phyloP scores from a whole-genome alignment of 495 filamentous ascomycete species.

The Cenococcum geophilum region DNA sequence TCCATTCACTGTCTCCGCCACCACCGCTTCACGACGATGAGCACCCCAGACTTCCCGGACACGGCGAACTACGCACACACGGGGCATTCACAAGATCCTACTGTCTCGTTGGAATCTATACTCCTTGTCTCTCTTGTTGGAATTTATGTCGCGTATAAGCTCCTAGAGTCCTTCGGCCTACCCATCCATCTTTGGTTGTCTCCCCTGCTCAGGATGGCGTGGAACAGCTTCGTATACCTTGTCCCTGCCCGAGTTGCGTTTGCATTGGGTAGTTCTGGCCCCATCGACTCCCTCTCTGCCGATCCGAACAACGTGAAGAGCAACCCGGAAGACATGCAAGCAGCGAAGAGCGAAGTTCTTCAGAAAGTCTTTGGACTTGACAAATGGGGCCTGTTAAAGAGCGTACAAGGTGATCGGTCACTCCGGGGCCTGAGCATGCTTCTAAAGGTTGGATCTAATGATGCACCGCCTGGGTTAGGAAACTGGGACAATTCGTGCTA shows the following conservation, averaged over 20 bases:
- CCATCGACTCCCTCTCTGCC: not conserved
- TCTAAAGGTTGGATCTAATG: slow-evolving; percentile 39
- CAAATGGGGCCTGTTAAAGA: slow-evolving; percentile 43
- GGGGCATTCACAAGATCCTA: not conserved
- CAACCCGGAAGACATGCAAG: slow-evolving; percentile 37
- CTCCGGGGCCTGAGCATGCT: slow-evolving; percentile 43
- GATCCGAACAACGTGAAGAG: slow-evolving; percentile 26
- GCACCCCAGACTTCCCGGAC: slow-evolving; percentile 3
- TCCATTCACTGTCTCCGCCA: slow-evolving; percentile 1
- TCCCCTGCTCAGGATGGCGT: slow-evolving; percentile 7
- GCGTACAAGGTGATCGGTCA: slow-evolving; percentile 44
- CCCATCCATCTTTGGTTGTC: slow-evolving; percentile 24
- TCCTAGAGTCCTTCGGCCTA: slow-evolving; percentile 17
- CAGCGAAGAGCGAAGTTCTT: slow-evolving; percentile 62
- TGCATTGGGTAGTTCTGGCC: slow-evolving; percentile 3
- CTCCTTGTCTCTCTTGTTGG: slow-evolving; percentile 3
- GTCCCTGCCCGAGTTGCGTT: slow-evolving; percentile 19
- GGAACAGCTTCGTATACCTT: slow-evolving; percentile 2
- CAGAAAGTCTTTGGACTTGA: slow-evolving; percentile 61
- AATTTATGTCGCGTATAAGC: slow-evolving; percentile 14
- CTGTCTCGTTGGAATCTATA: not conserved
- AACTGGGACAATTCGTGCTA: slow-evolving; percentile 96
- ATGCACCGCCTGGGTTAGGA: slow-evolving; percentile 66
- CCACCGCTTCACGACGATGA: slow-evolving; percentile 13
- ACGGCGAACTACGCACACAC: slow-evolving; percentile 4